phyloP scores from a whole-genome alignment of 768 basidiomycete species.

The Crassisporium funariophilum region DNA sequence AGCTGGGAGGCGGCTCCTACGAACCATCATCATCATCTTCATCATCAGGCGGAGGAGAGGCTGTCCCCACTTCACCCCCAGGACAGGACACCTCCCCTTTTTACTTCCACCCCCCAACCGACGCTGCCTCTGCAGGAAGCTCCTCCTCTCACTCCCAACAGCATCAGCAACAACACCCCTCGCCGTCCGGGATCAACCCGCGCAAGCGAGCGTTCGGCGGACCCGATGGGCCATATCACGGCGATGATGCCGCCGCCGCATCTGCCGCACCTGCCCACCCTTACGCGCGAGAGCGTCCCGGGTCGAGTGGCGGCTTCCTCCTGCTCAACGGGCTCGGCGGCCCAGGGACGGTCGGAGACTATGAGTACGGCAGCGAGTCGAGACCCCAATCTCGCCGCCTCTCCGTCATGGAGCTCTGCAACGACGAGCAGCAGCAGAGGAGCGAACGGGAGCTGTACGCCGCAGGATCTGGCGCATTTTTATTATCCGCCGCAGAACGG shows the following conservation, averaged over 20 bases:
- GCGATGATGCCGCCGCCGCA: slow-evolving; percentile 26
- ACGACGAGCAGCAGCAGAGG: slow-evolving; percentile 45
- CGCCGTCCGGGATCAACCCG: slow-evolving; percentile 39
- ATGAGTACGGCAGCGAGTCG: slow-evolving; percentile 74
- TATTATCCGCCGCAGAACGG: slow-evolving; percentile 36
- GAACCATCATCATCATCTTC: neutral
- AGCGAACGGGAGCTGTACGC: slow-evolving; percentile 16
- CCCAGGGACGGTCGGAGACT: slow-evolving; percentile 33
- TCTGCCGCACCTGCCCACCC: slow-evolving; percentile 4
- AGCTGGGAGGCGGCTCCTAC: slow-evolving; percentile 1
- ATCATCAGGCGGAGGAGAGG: slow-evolving; percentile 8
- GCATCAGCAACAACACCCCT: slow-evolving; percentile 31
- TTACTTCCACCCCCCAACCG: slow-evolving; percentile 72
- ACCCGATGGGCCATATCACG: slow-evolving; percentile 54
- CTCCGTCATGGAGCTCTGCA: slow-evolving; percentile 88
- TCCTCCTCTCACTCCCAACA: slow-evolving; percentile 13
- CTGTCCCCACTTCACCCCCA: slow-evolving; percentile 19
- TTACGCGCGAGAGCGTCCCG: slow-evolving; percentile 10
- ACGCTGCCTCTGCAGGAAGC: slow-evolving; percentile 18
- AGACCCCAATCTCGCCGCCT: slow-evolving; percentile 79
- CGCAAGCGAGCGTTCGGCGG: slow-evolving; percentile 66
- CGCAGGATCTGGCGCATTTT: slow-evolving; percentile 38
- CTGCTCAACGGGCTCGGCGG: slow-evolving; percentile 27
- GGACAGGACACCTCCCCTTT: slow-evolving; percentile 65
- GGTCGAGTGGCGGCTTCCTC: neutral